Evolutionary conservation across 2,329 filamentous ascomycete species (phyloP).

Genomic region (Stemphylium lycopersici): DNA sequence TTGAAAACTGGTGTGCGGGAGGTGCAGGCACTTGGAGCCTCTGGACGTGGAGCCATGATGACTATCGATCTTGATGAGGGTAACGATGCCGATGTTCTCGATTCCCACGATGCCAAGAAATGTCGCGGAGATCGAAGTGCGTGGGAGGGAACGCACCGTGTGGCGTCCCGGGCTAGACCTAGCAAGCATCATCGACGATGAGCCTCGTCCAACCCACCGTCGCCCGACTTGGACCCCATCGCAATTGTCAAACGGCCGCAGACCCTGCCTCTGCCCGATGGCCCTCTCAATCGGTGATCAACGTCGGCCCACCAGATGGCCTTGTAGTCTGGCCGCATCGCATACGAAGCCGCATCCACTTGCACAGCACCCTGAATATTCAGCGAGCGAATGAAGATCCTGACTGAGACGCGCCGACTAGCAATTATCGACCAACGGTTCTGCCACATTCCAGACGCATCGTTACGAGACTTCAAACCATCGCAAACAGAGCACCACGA

Average conservation of each 20-base stretch:
- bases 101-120: slow-evolving; percentile 25
- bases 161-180: slow-evolving; percentile 16
- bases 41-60: slow-evolving; percentile 20
- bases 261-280: slow-evolving; percentile 3
- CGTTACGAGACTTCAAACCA: not conserved
- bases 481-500: not conserved
- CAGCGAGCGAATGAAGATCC: not conserved
- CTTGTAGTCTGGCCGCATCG: not conserved
- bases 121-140: slow-evolving; percentile 21
- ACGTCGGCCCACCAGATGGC: not conserved
- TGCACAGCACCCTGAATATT: not conserved
- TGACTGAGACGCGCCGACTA: not conserved
- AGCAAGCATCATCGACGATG: slow-evolving; percentile 24
- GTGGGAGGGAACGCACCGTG: slow-evolving; percentile 3
- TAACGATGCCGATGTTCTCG: slow-evolving; percentile 20
- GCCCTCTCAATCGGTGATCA: slow-evolving; percentile 14
- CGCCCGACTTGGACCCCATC: slow-evolving; percentile 9
- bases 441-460: slow-evolving; percentile 2
- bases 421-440: not conserved
- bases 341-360: not conserved
- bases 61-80: slow-evolving; percentile 15
- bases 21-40: not conserved
- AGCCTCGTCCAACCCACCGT: slow-evolving; percentile 10
- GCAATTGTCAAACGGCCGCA: slow-evolving; percentile 3
- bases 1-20: not conserved